Percentiles rank a stretch among this genome's conserved stretches.
phyloP scores from a whole-genome alignment of 2,329 filamentous ascomycete species.

The Orbilia javanica region DNA sequence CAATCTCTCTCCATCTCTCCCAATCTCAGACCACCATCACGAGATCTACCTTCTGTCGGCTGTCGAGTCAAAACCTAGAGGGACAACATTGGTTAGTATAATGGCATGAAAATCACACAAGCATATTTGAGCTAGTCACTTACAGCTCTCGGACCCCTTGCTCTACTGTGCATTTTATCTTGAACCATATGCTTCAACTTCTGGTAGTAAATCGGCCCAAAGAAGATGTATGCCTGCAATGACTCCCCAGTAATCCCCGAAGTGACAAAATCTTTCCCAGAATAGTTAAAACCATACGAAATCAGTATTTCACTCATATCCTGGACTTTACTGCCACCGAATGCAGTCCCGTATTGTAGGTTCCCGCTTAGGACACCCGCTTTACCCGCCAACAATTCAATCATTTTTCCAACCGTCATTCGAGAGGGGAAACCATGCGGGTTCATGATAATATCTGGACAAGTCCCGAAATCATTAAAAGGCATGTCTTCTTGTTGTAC shows the following conservation, averaged over 20 bases:
- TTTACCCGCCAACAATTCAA: slow-evolving; percentile 94
- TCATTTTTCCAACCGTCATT: slow-evolving; percentile 98
- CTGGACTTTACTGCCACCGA: slow-evolving; percentile 84
- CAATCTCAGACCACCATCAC: slow-evolving; percentile 89
- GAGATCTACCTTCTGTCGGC: slow-evolving; percentile 92
- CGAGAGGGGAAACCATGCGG: slow-evolving; percentile 99
- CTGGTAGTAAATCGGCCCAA: slow-evolving; percentile 99
- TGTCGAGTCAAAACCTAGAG: slow-evolving; percentile 83
- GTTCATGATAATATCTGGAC: slow-evolving; percentile 99
- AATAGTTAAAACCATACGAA: slow-evolving; percentile 91
- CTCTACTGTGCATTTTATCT: slow-evolving; percentile 98
- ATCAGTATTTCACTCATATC: slow-evolving; percentile 89
- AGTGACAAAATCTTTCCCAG: slow-evolving; percentile 96
- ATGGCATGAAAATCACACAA: background rate
- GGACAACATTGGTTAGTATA: background rate
- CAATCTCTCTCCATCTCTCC: slow-evolving; percentile 99
- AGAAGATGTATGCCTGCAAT: slow-evolving; percentile 96
- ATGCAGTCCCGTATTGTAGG: slow-evolving; percentile 89
- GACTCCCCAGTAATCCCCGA: slow-evolving; percentile 94
- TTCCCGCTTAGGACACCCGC: slow-evolving; percentile 87
- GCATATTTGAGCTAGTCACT: slow-evolving; percentile 4
- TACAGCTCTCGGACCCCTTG: slow-evolving; percentile 83
- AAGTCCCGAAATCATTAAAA: slow-evolving; percentile 88
- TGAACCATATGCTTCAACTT: slow-evolving; percentile 99
- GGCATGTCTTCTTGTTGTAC: slow-evolving; percentile 97